Percentiles rank a stretch among this genome's conserved stretches.
Conservation (phyloP, 495 filamentous ascomycete species). For the Margaritispora aquatica region DNA sequence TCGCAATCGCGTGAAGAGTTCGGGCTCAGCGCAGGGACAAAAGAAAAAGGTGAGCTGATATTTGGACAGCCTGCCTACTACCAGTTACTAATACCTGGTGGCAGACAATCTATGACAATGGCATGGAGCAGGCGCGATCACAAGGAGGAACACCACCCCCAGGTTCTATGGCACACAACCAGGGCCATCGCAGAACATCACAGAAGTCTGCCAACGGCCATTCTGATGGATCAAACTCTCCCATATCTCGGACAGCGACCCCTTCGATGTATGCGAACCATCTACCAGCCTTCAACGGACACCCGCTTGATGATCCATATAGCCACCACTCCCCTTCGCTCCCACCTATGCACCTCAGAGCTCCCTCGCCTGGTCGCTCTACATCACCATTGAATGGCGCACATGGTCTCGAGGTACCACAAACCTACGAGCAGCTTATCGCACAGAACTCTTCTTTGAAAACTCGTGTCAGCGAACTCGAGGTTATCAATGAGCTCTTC, state of each 20-base stretch:
- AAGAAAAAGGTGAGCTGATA: conserved; percentile 74
- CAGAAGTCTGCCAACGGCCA: conserved; percentile 66
- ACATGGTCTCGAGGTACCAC: conserved; percentile 66
- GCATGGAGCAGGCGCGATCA: conserved; percentile 49
- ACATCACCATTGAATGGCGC: conserved; percentile 66
- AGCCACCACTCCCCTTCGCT: conserved; percentile 55
- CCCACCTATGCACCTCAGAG: conserved; percentile 44
- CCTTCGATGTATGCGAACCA: conserved; percentile 60
- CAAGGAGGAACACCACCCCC: conserved; percentile 46
- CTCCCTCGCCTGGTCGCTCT: conserved; percentile 62
- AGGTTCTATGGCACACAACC: no score
- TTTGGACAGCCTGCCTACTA: neutral
- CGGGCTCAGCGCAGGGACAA: conserved; percentile 62
- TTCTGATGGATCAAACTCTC: conserved; percentile 75
- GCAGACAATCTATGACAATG: conserved; percentile 52
- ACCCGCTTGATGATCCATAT: conserved; percentile 55
- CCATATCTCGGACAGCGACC: conserved; percentile 81
- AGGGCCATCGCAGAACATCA: conserved; percentile 54
- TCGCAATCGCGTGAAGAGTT: conserved; percentile 94
- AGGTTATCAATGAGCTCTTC: conserved; percentile 94
- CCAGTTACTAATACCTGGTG: conserved; percentile 12
- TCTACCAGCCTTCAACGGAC: conserved; percentile 67
- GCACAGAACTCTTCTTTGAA: conserved; percentile 75
- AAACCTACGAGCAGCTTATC: conserved; percentile 72
- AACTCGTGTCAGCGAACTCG: conserved; percentile 87